These are phyloP conservation scores for Ramaria sp. DNA, from an alignment of 768 basidiomycete genomes.

Conservation along the genomic window DNA sequence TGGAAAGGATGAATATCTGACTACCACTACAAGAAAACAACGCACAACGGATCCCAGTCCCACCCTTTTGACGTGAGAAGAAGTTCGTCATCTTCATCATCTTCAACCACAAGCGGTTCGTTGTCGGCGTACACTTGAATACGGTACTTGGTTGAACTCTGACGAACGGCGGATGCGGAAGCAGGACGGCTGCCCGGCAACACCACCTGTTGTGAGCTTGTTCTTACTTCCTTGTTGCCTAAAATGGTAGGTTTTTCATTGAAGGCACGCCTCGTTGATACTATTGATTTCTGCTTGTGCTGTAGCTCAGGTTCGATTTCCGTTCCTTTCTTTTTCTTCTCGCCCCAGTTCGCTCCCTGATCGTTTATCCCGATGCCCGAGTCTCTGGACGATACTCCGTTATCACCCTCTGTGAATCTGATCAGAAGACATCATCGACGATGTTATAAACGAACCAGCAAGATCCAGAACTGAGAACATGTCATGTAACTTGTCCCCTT, in stretches of 20 bases:
- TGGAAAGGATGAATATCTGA: not conserved
- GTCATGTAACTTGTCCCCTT: conserved; percentile 9
- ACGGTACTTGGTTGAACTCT: not conserved
- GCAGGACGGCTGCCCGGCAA: not conserved
- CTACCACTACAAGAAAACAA: not conserved
- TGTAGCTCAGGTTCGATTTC: not conserved
- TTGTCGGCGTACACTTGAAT: not conserved
- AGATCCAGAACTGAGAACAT: conserved; percentile 10
- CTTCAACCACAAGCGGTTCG: not conserved
- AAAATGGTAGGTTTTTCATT: not conserved
- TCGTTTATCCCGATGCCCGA: not conserved
- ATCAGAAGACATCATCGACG: not conserved
- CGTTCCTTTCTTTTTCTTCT: not conserved
- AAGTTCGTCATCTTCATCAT: conserved; percentile 10
- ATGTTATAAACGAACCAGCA: conserved; percentile 5
- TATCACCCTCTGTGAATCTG: not conserved
- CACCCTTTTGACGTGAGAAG: conserved; percentile 11
- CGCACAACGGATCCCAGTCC: conserved; percentile 11
- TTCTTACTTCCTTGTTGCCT: not conserved
- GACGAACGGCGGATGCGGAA: not conserved
- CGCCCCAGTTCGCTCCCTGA: not conserved
- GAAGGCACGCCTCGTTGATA: not conserved
- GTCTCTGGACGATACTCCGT: not conserved
- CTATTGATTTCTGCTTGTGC: not conserved
- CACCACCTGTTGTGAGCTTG: not conserved